These are phyloP conservation scores for Penicillium arizonense DNA, from an alignment of 495 filamentous ascomycete genomes.

Conservation along the genomic window DNA sequence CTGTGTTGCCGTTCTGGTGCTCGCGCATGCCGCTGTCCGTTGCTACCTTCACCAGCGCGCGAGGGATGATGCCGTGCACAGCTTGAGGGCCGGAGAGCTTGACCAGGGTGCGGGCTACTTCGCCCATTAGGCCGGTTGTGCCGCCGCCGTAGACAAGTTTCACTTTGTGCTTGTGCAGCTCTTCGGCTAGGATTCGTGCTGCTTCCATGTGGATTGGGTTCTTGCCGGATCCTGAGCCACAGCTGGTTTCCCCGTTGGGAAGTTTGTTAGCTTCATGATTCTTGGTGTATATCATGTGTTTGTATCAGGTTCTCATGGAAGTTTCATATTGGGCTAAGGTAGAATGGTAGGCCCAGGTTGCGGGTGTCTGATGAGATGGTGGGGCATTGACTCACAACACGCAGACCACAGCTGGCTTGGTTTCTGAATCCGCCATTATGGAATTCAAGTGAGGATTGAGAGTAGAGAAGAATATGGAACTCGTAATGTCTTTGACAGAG, in stretches of 20 bases:
- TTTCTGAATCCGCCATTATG: slow-evolving; percentile 28
- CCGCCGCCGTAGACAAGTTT: slow-evolving; percentile 91
- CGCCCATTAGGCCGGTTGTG: slow-evolving; percentile 93
- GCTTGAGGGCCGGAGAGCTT: slow-evolving; percentile 73
- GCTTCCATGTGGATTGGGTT: slow-evolving; percentile 68
- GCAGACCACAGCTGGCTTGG: slow-evolving; percentile 62
- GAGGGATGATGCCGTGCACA: slow-evolving; percentile 92
- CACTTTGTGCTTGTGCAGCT: slow-evolving; percentile 72
- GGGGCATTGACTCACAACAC: slow-evolving; percentile 63
- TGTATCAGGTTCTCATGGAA: no score
- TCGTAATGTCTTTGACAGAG: no score
- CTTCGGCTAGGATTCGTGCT: slow-evolving; percentile 71
- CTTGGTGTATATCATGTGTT: not conserved
- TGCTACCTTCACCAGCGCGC: slow-evolving; percentile 74
- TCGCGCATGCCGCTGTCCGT: slow-evolving; percentile 50
- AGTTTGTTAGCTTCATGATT: slow-evolving; percentile 5
- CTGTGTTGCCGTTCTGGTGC: slow-evolving; percentile 5
- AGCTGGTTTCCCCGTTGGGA: slow-evolving; percentile 41
- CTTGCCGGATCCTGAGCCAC: slow-evolving; percentile 71
- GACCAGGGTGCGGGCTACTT: slow-evolving; percentile 84
- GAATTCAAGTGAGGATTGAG: not conserved
- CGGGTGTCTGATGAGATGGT: not conserved
- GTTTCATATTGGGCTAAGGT: not conserved
- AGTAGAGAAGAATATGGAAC: not conserved
- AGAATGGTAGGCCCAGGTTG: not conserved